Evolutionary conservation across 805 yeast genomes (phyloP).

Genomic region (Lipomyces yamadae): DNA sequence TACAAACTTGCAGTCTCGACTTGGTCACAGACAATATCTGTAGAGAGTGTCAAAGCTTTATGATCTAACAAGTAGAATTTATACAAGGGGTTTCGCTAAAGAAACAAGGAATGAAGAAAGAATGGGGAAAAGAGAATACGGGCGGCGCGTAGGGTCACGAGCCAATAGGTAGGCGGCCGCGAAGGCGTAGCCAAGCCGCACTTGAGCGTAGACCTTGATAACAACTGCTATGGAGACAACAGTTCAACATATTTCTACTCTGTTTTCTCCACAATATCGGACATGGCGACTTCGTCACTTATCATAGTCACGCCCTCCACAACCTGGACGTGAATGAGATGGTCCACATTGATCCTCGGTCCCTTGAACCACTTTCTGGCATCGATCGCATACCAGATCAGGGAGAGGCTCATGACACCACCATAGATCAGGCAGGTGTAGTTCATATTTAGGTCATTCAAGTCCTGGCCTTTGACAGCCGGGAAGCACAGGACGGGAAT

Average conservation of each 20-base stretch:
- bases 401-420: neutral
- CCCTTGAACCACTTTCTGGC: neutral
- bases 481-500: neutral
- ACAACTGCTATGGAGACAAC: neutral
- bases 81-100: too few species aligned
- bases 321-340: neutral
- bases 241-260: neutral
- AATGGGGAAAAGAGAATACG: too few species aligned
- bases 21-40: neutral
- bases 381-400: neutral
- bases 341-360: conserved; percentile 1
- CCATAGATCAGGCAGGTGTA: conserved; percentile 1
- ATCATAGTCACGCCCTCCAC: neutral
- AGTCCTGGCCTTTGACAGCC: neutral
- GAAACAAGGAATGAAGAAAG: too few species aligned
- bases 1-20: neutral
- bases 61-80: too few species aligned
- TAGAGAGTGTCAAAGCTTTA: too few species aligned
- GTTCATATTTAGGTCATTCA: neutral
- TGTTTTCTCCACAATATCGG: neutral
- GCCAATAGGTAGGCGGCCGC: too few species aligned
- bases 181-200: too few species aligned
- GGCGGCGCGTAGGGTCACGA: too few species aligned
- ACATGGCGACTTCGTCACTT: neutral
- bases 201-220: too few species aligned